phyloP scores from a whole-genome alignment of 257 asterid genomes.

The Solanum dulcamara region DNA sequence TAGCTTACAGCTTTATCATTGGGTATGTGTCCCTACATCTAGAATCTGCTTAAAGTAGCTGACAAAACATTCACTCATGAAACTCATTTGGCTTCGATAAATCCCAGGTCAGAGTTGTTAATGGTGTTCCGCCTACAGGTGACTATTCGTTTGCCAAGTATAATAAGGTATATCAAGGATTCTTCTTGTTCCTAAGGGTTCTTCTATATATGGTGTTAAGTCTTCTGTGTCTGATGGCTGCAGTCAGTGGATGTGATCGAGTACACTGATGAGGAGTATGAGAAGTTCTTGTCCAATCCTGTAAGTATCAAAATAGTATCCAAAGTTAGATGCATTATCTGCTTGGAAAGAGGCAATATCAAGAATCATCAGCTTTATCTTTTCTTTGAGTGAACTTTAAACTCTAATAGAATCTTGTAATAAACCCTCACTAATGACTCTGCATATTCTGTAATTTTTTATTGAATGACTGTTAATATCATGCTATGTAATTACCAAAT shows the following conservation, averaged over 20 bases:
- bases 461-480: not conserved
- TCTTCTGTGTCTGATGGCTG: slow-evolving; percentile 3
- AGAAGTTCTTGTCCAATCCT: slow-evolving; percentile 61
- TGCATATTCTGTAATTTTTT: not conserved
- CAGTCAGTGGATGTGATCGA: slow-evolving; percentile 88
- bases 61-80: not conserved
- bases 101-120: slow-evolving; percentile 83
- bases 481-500: not conserved
- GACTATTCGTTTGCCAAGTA: slow-evolving; percentile 94
- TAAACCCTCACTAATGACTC: not conserved
- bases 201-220: slow-evolving; percentile 1
- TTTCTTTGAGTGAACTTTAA: not conserved
- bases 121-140: slow-evolving; percentile 82
- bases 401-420: not conserved
- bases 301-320: slow-evolving; percentile 31
- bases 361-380: not conserved
- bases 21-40: slow-evolving; percentile 39
- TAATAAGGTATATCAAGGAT: slow-evolving; percentile 51
- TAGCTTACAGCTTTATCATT: slow-evolving; percentile 76
- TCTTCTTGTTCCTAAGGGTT: not conserved
- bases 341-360: not conserved
- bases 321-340: not conserved
- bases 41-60: not conserved
- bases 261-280: slow-evolving; percentile 94
- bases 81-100: not conserved